Evolutionary conservation across 1,284 basidiomycete species (phyloP), one percentile per base, ranked within the genome.

Genomic region (Ustilago hordei): DNA sequence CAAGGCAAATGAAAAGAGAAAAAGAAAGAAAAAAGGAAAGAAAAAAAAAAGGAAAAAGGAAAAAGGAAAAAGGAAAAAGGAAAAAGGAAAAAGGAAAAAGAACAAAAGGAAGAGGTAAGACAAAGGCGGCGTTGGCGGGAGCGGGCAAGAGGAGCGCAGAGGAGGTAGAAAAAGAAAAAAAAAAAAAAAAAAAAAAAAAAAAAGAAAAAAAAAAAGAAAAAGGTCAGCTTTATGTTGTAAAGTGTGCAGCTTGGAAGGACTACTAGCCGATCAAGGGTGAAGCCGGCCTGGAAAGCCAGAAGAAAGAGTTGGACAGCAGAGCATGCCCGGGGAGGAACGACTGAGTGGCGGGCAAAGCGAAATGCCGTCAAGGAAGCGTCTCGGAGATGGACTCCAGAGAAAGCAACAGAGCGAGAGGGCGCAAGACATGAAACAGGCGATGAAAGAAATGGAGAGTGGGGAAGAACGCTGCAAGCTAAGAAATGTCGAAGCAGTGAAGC

Each of bases 151-250:
- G 57, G 34, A 48, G 57, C 31, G 39, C 41, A 45, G 23, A 31
- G n/a, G 53, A 19, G 48, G 31, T 50, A 28, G 48, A 50, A 9
- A 39, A 47, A 60, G 52, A 52, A 60, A 19, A 19, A 39, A 36
- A 60, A 60, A 60, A 60, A 52, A 39, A 47, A 60, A 60, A 52
- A 60, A 19, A 19, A 39, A 36, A 60, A 60, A 60, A 60, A 52
- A n/a, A n/a, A 28, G 48, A 50, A 9, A 39, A 47, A 60, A 60
- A 52, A 60, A 19, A 19, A 39, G 28, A 60, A 60, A 60, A 60
- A 52, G 1, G 58, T 60, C 58, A 60, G 58, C 58, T 39, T 28
- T 12, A 17, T 11, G 35, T 38, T 13, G 8, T 13, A 48, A 47
- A 34, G 32, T 19, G 32, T n/a, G 52, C 52, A 54, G 54, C n/a